Percentiles rank a stretch among this genome's conserved stretches.
Evolutionary conservation across 139 green algal species (phyloP).

Genomic region (Limnomonas spitsbergensis): DNA sequence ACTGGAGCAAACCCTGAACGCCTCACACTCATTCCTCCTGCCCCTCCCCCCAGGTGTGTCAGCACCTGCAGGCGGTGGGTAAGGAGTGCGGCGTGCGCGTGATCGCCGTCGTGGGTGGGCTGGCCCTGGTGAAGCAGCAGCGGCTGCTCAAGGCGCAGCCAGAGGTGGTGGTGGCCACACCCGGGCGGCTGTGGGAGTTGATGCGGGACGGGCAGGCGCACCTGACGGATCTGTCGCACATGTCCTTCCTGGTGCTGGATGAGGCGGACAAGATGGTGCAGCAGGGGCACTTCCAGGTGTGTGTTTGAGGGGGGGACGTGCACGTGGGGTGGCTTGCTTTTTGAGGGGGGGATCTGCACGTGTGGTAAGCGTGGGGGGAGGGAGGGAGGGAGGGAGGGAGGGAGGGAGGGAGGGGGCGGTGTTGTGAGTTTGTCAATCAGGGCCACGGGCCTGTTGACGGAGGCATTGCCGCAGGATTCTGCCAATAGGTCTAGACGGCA

Average conservation of each 20-base stretch:
- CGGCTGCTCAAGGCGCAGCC: slow-evolving; percentile 68
- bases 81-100: slow-evolving; percentile 63
- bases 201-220: slow-evolving; percentile 65
- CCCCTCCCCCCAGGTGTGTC: slow-evolving; percentile 51
- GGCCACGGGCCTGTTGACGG: too few species aligned
- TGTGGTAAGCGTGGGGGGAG: too few species aligned
- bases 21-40: too few species aligned
- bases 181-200: slow-evolving; percentile 93
- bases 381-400: too few species aligned
- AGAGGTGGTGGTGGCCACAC: slow-evolving; percentile 87
- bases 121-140: slow-evolving; percentile 77
- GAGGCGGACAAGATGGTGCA: slow-evolving; percentile 95
- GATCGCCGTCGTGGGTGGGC: slow-evolving; percentile 87
- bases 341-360: too few species aligned
- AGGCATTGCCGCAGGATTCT: too few species aligned
- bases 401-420: too few species aligned
- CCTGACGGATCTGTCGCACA: slow-evolving; percentile 56
- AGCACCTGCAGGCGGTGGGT: slow-evolving; percentile 64
- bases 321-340: too few species aligned
- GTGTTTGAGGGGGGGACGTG: neutral
- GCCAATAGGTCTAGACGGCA: too few species aligned
- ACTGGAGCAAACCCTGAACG: too few species aligned
- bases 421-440: too few species aligned
- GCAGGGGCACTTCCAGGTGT: slow-evolving; percentile 52
- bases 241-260: slow-evolving; percentile 90